Base-by-base conservation (phyloP, 805 yeast genomes). In the Helenozyma rhizophorensis region DNA sequence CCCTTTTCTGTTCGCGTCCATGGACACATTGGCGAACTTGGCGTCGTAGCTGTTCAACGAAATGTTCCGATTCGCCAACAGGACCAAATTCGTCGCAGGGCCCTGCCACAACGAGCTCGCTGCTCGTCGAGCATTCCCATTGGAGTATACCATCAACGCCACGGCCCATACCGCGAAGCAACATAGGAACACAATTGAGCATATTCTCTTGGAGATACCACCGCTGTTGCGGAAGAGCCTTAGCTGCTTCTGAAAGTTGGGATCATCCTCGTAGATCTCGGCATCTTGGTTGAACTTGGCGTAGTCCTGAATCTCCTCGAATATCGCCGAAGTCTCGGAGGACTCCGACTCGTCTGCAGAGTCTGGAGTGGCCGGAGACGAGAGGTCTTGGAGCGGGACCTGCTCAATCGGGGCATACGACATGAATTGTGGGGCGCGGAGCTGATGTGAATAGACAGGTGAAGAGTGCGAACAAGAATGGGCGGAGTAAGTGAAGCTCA, bases 21-120 rank as follows among this genome's bases (percentile, higher is more conserved):
- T 37, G 0, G 68, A 48, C 7, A 64, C 32, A 34, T 63, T 65
- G 11, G 43, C 32, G 25, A 42, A 40, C 9, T 43, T 36, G 0
- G 61, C 52, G 30, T 43, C 43, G 36, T 60, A 66, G 4, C 38
- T 29, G 28, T 58, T 58, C 19, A 66, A 44, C 1, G 62, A 53
- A n/a, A 60, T 40, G 35, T 63, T 63, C 21, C 48, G 42, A 17
- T 56, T 57, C 24, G 50, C 47, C 18, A 54, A 37, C 14, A 31
- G 39, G 18, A 43, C 45, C 4, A 54, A 41, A 31, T 43, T 46
- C 4, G 62, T 50, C 4, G 43, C 37, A 23, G 57, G 51, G 47
- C 41, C 25, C 40, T 23, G 43, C 41, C 33, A 52, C 15, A 42
- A 25, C 10, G 21, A 14, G 1, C 37, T 19, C 8, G 47, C 48